Percentiles rank a stretch among this genome's conserved stretches.
These are phyloP conservation scores for Penicillium sp. DNA, from an alignment of 2,329 filamentous ascomycete species.

Conservation along the genomic window DNA sequence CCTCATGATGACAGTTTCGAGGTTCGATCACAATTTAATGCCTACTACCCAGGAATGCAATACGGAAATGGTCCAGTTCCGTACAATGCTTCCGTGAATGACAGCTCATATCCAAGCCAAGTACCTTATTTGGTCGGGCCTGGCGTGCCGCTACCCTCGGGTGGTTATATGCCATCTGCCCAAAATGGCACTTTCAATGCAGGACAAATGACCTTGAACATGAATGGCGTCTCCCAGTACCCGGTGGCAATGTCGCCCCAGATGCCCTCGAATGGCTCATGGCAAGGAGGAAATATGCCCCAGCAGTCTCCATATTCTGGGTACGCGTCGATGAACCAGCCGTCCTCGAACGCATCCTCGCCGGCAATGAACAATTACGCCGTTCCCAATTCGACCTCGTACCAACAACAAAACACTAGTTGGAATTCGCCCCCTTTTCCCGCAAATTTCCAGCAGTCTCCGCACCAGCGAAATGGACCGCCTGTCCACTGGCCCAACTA, in stretches of 20 bases:
- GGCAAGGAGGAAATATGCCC: slow-evolving; percentile 36
- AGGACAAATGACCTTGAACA: slow-evolving; percentile 25
- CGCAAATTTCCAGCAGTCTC: slow-evolving; percentile 33
- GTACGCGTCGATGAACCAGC: slow-evolving; percentile 40
- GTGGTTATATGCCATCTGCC: slow-evolving; percentile 32
- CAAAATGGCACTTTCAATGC: slow-evolving; percentile 36
- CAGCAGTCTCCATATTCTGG: slow-evolving; percentile 40
- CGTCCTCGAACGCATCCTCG: slow-evolving; percentile 38
- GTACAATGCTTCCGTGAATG: slow-evolving; percentile 32
- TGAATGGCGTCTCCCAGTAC: slow-evolving; percentile 37
- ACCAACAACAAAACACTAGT: slow-evolving; percentile 30
- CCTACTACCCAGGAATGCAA: slow-evolving; percentile 46
- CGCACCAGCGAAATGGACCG: slow-evolving; percentile 40
- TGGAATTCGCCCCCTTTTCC: slow-evolving; percentile 39
- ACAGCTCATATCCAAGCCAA: slow-evolving; percentile 32
- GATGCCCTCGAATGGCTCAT: slow-evolving; percentile 34
- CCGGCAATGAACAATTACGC: slow-evolving; percentile 40
- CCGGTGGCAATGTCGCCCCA: slow-evolving; percentile 37
- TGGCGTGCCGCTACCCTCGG: slow-evolving; percentile 33
- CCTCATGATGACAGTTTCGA: slow-evolving; percentile 66
- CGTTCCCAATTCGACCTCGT: slow-evolving; percentile 34
- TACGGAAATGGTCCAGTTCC: slow-evolving; percentile 35
- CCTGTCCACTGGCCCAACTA: slow-evolving; percentile 42
- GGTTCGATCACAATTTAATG: slow-evolving; percentile 58
- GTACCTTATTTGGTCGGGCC: slow-evolving; percentile 40